Conservation (phyloP, 2,329 filamentous ascomycete genomes). For the Drechslerella coelobrocha region DNA sequence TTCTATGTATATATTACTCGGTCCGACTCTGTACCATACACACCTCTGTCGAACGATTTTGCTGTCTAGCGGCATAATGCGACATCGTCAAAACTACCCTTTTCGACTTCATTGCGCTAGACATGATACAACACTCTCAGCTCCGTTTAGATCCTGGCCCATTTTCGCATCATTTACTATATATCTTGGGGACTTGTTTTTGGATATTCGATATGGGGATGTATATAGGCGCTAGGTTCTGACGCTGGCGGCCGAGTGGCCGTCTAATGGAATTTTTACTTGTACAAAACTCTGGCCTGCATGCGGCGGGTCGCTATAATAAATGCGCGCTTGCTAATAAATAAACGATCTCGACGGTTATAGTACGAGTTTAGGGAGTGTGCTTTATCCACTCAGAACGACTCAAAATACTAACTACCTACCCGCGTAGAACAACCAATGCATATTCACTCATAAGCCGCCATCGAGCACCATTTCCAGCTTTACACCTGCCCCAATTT, state of each 20-base stretch:
- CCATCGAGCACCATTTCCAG: not conserved
- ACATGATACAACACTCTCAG: constrained; percentile 49
- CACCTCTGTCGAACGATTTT: constrained; percentile 11
- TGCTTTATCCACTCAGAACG: constrained; percentile 9
- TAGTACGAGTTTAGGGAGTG: not conserved
- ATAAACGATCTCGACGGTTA: constrained; percentile 19
- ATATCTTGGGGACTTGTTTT: constrained; percentile 21
- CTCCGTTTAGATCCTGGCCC: constrained; percentile 32
- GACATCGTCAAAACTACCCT: constrained; percentile 18
- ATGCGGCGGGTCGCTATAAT: not conserved
- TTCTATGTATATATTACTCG: constrained; percentile 45
- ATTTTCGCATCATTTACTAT: constrained; percentile 12
- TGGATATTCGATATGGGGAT: constrained; percentile 31
- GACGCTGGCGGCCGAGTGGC: constrained; percentile 27
- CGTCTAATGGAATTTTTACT: constrained; percentile 36
- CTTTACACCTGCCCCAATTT: no score
- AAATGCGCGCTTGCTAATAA: constrained; percentile 21
- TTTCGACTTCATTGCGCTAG: constrained; percentile 22
- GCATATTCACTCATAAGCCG: not conserved
- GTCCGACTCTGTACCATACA: constrained; percentile 44
- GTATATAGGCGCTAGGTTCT: constrained; percentile 51
- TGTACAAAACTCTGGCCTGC: not conserved
- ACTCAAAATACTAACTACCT: constrained; percentile 12
- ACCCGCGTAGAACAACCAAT: not conserved
- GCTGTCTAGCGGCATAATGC: constrained; percentile 22